A percentile compares a stretch with the other conserved stretches of the same genome.
Evolutionary conservation across 2,329 filamentous ascomycete genomes (phyloP).

Genomic region (Phialophora verrucosa): DNA sequence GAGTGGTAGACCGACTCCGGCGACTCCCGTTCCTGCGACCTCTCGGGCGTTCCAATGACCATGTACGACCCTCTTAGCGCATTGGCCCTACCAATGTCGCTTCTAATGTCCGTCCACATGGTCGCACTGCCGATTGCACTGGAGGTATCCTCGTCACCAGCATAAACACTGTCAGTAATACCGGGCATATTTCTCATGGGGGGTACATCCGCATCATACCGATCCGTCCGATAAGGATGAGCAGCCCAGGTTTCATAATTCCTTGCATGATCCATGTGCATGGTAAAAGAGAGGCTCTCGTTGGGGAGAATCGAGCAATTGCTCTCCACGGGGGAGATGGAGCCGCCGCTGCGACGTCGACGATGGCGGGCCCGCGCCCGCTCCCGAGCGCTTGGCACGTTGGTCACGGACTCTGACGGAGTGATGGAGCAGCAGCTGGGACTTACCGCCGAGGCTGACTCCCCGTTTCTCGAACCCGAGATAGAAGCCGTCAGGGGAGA

Average conservation of each 20-base stretch:
- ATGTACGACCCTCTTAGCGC: not conserved
- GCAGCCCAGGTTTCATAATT: not conserved
- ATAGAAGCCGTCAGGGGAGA: not conserved
- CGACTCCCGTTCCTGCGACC: not conserved
- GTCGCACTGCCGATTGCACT: not conserved
- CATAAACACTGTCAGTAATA: not conserved
- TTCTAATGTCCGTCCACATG: not conserved
- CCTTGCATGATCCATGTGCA: not conserved
- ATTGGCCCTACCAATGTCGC: not conserved
- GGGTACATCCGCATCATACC: not conserved
- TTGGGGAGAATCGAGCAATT: conserved; percentile 5
- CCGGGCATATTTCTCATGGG: not conserved
- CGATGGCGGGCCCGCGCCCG: not conserved
- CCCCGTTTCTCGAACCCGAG: not conserved
- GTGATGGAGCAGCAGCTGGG: not conserved
- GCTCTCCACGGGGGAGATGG: not conserved
- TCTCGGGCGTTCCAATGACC: not conserved
- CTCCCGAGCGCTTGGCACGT: not conserved
- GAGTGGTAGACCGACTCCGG: not conserved
- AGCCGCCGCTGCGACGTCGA: not conserved
- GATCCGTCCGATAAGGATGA: not conserved
- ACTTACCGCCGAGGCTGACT: not conserved
- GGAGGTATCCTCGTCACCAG: not conserved
- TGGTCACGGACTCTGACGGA: not conserved
- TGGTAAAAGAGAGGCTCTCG: not conserved